Evolutionary conservation across 352 stramenopile species (phyloP), one percentile per base, ranked within the genome.

Genomic region (Phytophthora colocasiae): DNA sequence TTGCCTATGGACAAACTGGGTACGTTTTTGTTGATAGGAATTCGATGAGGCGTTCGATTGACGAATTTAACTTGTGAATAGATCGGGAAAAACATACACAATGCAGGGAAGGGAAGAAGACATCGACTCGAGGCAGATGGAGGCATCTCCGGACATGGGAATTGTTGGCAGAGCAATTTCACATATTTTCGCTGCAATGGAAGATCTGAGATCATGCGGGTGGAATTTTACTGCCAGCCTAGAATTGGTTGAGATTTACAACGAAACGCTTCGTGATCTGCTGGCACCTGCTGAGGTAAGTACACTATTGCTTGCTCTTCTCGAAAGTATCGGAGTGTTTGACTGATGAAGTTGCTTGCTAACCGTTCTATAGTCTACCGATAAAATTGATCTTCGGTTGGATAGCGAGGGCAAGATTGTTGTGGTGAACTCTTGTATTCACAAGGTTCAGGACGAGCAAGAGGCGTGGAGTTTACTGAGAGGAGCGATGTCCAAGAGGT

Each of bases 171-270:
- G 89, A 19, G 78, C 87, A 4, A 91, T 96, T 59, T 65, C 73
- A 14, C 87, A 93, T 55, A 92, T 96, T 43, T 96, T 91, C 45
- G 73, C 77, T 6, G 78, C 76, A 7, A 86, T 92, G 29, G 77
- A 77, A 10, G 80, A 91, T 26, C 64, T 94, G 45, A 69, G 60
- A 14, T 73, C 73, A 17, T 91, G 84, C 29, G 85, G 87, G 17
- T 96, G 89, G 89, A 61, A 78, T n/a, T 95, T 94, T 47, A 64
- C 48, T 15, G 76, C 92, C 10, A 89, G 61, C 24, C 50, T 95
- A 26, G 87, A 95, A 65, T 85, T 99, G 69, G 83, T 99, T 24
- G 97, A 99, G 78, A 98, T 99, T 49, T 99, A 99, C 85, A 99
- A 99, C 60, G 97, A 99, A 73, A 92, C 96, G 12, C 79, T 99